phyloP scores from a whole-genome alignment of 1,284 basidiomycete genomes.

The Leccinum variabile region DNA sequence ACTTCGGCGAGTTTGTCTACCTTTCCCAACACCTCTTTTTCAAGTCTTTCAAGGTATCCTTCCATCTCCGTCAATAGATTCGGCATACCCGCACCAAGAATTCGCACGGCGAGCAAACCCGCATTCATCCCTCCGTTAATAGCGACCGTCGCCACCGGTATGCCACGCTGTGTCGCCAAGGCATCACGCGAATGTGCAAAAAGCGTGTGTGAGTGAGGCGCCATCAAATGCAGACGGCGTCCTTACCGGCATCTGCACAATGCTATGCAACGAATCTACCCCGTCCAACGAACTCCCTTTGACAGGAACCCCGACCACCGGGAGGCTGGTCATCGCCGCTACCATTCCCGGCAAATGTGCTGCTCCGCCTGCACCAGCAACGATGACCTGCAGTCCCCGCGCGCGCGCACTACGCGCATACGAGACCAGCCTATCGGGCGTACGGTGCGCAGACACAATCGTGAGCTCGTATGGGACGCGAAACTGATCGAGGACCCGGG shows the following conservation, averaged over 20 bases:
- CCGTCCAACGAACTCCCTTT: constrained; percentile 94
- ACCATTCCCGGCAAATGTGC: constrained; percentile 99
- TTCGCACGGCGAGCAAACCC: constrained; percentile 87
- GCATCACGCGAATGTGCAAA: neutral
- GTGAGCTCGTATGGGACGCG: constrained; percentile 90
- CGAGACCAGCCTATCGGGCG: constrained; percentile 82
- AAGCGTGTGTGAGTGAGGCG: neutral
- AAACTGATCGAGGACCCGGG: constrained; percentile 83
- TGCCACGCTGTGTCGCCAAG: constrained; percentile 66
- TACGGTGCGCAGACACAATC: constrained; percentile 96
- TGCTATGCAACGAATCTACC: constrained; percentile 94
- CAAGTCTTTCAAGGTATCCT: constrained; percentile 71
- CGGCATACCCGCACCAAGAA: constrained; percentile 78
- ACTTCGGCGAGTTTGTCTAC: constrained; percentile 74
- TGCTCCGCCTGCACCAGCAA: constrained; percentile 96
- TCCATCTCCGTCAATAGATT: constrained; percentile 70
- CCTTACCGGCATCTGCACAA: constrained; percentile 97
- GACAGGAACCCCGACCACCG: constrained; percentile 96
- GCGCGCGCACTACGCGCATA: constrained; percentile 80
- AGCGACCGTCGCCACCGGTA: constrained; percentile 96
- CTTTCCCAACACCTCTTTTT: constrained; percentile 85
- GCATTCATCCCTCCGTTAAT: constrained; percentile 98
- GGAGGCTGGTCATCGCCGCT: constrained; percentile 88
- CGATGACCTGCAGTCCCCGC: constrained; percentile 78
- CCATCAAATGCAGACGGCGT: constrained; percentile 18